Percentiles rank a stretch among this genome's conserved stretches.
These are phyloP conservation scores for Phytophthora cryptogea DNA, from an alignment of 352 stramenopile genomes.

Conservation along the genomic window DNA sequence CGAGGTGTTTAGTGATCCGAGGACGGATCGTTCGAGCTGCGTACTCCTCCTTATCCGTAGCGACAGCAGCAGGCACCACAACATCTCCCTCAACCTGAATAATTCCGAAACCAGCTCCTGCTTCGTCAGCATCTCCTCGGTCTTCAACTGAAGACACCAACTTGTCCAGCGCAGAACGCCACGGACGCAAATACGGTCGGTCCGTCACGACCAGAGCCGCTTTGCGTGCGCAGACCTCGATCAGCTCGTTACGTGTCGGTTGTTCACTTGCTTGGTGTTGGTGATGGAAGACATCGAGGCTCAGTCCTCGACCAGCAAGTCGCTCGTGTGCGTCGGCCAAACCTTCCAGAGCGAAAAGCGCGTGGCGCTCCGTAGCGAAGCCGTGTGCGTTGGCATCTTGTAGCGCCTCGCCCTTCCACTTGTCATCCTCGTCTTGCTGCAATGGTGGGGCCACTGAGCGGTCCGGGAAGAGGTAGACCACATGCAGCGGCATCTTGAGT, in stretches of 20 bases:
- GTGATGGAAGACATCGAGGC: constrained; percentile 70
- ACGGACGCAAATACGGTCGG: constrained; percentile 71
- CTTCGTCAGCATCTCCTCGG: constrained; percentile 29
- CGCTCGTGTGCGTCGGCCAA: constrained; percentile 48
- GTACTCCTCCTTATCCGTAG: constrained; percentile 95
- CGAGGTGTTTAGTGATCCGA: constrained; percentile 94
- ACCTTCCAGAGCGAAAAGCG: constrained; percentile 76
- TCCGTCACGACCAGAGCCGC: constrained; percentile 80
- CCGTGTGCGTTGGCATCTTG: constrained; percentile 68
- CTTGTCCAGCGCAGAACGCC: constrained; percentile 45
- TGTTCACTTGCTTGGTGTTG: constrained; percentile 23
- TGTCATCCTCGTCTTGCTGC: constrained; percentile 16
- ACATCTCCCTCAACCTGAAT: constrained; percentile 98
- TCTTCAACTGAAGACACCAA: constrained; percentile 41
- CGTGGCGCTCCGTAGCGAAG: constrained; percentile 72
- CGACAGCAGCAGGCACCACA: constrained; percentile 94
- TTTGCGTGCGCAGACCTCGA: constrained; percentile 46
- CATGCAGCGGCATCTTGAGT: constrained; percentile 69
- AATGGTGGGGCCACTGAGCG: constrained; percentile 39
- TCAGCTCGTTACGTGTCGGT: constrained; percentile 42
- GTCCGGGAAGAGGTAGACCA: constrained; percentile 77
- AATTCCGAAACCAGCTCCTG: constrained; percentile 52
- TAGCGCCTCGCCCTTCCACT: constrained; percentile 37
- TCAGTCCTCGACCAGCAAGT: constrained; percentile 53
- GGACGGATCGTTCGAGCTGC: constrained; percentile 97